Evolutionary conservation across 768 basidiomycete genomes (phyloP), one percentile per base, ranked within the genome.

Genomic region (Podaxis carcinomalis): DNA sequence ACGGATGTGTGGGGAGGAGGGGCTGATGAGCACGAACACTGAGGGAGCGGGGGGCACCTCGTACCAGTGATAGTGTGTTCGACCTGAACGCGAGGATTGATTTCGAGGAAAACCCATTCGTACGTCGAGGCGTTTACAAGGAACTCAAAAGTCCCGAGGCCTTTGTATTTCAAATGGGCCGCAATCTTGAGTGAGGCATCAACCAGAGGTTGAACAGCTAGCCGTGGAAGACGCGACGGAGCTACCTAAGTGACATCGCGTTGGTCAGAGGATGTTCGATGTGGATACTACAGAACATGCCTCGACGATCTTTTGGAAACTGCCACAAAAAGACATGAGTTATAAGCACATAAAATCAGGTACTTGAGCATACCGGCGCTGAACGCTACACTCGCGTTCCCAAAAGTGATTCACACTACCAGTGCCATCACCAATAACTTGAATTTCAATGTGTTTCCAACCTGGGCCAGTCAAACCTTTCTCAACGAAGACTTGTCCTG

Each of bases 371-470:
- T 87, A 91, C 68, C 93, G 80, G 65, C 93, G 79, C 73, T 95
- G 93, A 2, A 95, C 90, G 51, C 92, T 94, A 69, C 93, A 95
- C 71, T 95, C 93, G 65, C 93, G 86, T 73, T 95, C 93, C 72
- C 93, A 95, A 49, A 94, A 79, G 71, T 95, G 93, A 50, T 90
- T 88, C 23, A 88, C 86, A 73, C 87, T 87, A 32, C 92, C 93
- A 39, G 80, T 70, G 1, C 80, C 83, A 69, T 95, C 93, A 13
- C 90, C 93, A 50, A 95, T 78, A 47, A 95, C 76, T 72, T 95
- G 93, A 27, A 93, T 87, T 72, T 95, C 93, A 59, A 95, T 90
- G 68, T 95, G 93, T 67, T 90, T 85, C 77, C 78, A 80, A 7
- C 67, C 71, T n/a, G 88, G 88, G 39, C 88, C 87, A 64, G 90